phyloP scores from a whole-genome alignment of 352 stramenopile genomes.

The Phytopythium boreale region DNA sequence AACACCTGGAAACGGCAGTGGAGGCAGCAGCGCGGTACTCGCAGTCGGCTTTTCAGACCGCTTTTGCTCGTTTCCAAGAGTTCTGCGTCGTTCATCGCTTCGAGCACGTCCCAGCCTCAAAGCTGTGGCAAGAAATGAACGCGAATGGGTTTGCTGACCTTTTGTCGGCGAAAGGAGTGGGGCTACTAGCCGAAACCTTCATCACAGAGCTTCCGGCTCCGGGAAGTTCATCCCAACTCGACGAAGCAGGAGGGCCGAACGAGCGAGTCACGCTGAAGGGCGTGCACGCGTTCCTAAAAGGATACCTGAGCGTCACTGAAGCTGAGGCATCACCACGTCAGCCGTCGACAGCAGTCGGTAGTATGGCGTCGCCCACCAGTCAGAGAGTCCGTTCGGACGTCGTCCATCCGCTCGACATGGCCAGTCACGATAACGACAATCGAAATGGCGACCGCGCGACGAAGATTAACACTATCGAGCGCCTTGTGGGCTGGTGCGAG shows the following conservation, averaged over 20 bases:
- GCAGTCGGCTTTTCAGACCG: constrained; percentile 21
- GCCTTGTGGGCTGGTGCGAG: constrained; percentile 35
- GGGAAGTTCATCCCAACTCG: not conserved
- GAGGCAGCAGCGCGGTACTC: constrained; percentile 29
- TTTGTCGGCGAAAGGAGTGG: constrained; percentile 33
- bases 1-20: constrained; percentile 24
- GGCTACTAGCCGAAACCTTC: constrained; percentile 43
- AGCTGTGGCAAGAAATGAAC: constrained; percentile 52
- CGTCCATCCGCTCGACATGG: not conserved
- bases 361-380: not conserved
- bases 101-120: constrained; percentile 20
- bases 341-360: not conserved
- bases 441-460: not conserved
- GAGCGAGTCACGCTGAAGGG: constrained; percentile 26
- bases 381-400: not conserved
- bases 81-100: constrained; percentile 53
- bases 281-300: constrained; percentile 24
- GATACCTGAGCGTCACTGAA: constrained; percentile 5
- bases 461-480: constrained; percentile 9
- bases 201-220: not conserved
- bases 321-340: not conserved
- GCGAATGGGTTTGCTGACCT: constrained; percentile 35
- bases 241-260: not conserved
- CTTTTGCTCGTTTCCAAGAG: constrained; percentile 38
- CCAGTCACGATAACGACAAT: not conserved